Percentiles rank a stretch among this genome's conserved stretches.
Conservation (phyloP, 192 early-diverging fungal genomes). For the Dissophora globulifera region DNA sequence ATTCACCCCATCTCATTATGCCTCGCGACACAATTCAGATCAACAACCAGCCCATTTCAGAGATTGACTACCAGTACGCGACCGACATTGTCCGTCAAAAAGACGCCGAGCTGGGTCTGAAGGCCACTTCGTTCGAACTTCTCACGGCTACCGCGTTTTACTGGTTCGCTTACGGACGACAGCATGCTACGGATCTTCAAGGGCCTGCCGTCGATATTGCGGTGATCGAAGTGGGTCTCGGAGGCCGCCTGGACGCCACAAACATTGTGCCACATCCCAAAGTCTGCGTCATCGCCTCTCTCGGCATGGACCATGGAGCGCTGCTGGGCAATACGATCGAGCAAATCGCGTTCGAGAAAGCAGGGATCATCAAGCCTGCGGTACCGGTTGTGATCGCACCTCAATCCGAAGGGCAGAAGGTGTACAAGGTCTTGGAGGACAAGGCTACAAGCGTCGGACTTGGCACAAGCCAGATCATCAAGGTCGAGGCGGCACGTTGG, state of each 20-base stretch:
- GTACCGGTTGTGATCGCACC: conserved; percentile 60
- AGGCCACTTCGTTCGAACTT: conserved; percentile 78
- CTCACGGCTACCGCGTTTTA: conserved; percentile 65
- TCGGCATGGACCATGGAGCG: conserved; percentile 82
- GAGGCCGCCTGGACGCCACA: conserved; percentile 86
- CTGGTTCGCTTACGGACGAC: conserved; percentile 75
- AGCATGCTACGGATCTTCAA: conserved; percentile 17
- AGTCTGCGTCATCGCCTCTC: conserved; percentile 78
- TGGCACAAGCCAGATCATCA: conserved; percentile 7
- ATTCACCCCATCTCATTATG: conserved; percentile 92
- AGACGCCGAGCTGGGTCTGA: conserved; percentile 52
- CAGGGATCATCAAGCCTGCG: conserved; percentile 78
- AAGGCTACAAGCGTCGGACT: conserved; percentile 27
- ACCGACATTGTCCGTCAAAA: conserved; percentile 70
- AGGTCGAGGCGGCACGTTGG: conserved; percentile 43
- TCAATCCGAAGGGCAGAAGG: conserved; percentile 62
- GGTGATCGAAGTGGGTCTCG: conserved; percentile 85
- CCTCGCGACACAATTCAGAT: conserved; percentile 94
- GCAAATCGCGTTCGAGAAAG: conserved; percentile 84
- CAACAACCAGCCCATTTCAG: conserved; percentile 80
- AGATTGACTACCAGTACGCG: conserved; percentile 77
- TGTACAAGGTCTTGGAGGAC: conserved; percentile 41
- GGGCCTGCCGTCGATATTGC: conserved; percentile 72
- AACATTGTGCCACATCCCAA: conserved; percentile 75
- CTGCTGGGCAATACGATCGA: conserved; percentile 78